phyloP scores from a whole-genome alignment of 805 yeast species.

The Hanseniaspora mollemarum region DNA sequence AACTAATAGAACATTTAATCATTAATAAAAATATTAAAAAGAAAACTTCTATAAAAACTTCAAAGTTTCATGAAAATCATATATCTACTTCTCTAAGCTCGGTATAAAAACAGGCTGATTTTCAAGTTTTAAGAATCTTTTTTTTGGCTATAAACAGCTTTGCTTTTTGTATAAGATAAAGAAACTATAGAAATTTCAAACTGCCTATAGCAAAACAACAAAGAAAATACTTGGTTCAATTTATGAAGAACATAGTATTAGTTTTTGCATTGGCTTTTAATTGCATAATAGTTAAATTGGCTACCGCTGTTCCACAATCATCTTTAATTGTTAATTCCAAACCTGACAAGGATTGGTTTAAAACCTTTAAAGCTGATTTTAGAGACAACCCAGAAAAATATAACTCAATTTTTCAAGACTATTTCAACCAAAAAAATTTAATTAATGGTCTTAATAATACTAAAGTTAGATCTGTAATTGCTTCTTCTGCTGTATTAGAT shows the following conservation, averaged over 20 bases:
- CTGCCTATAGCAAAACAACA: no score
- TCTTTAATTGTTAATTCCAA: neutral
- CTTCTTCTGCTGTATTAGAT: neutral
- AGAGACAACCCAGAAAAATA: neutral
- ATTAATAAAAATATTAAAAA: no score
- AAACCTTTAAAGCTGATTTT: neutral
- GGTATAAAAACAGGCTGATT: no score
- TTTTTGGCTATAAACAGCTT: no score
- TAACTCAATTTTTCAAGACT: neutral
- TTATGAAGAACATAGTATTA: no score
- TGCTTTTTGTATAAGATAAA: no score
- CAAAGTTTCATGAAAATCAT: no score
- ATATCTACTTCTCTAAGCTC: no score
- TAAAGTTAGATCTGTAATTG: neutral
- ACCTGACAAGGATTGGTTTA: slow-evolving; percentile 1
- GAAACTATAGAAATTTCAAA: no score
- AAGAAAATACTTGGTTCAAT: no score
- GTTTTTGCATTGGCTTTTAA: no score
- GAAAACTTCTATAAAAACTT: neutral
- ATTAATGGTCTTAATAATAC: neutral
- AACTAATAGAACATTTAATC: neutral
- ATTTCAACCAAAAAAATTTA: neutral
- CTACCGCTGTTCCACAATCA: neutral
- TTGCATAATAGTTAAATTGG: neutral
- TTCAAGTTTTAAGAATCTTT: no score